Conservation (phyloP, 148 eudicot species). For the Drosera capensis region DNA sequence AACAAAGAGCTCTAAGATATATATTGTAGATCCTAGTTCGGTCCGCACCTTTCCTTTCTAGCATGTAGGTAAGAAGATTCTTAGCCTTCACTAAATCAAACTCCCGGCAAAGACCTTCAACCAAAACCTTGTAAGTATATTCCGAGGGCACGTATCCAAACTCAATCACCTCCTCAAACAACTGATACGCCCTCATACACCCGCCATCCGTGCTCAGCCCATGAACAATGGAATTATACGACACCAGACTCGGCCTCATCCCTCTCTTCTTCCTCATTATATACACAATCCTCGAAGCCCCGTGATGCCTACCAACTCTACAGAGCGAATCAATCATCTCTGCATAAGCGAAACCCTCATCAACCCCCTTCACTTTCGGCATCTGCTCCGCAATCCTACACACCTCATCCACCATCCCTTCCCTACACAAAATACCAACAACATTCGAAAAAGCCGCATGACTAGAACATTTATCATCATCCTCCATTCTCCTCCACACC, state of each 20-base stretch:
- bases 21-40: conserved; percentile 61
- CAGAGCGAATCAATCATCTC: conserved; percentile 71
- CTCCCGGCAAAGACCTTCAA: conserved; percentile 61
- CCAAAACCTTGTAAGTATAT: conserved; percentile 46
- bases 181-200: conserved; percentile 81
- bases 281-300: conserved; percentile 75
- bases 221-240: conserved; percentile 66
- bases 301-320: conserved; percentile 45
- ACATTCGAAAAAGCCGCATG: conserved; percentile 69
- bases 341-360: conserved; percentile 53
- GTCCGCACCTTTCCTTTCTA: conserved; percentile 28
- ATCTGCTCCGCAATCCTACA: conserved; percentile 59
- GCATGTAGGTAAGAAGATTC: conserved; percentile 40
- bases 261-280: conserved; percentile 72
- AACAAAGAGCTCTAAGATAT: conserved; percentile 60
- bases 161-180: conserved; percentile 60
- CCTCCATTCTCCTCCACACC: conserved; percentile 51
- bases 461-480: conserved; percentile 20
- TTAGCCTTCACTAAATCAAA: conserved; percentile 46
- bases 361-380: conserved; percentile 46
- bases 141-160: conserved; percentile 72
- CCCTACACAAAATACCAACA: conserved; percentile 46
- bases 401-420: conserved; percentile 45
- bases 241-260: conserved; percentile 36
- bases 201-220: conserved; percentile 58